A percentile compares a stretch with the other conserved stretches of the same genome.
These are phyloP conservation scores for Diplodia sapinea DNA, from an alignment of 2,329 filamentous ascomycete genomes.

Conservation along the genomic window DNA sequence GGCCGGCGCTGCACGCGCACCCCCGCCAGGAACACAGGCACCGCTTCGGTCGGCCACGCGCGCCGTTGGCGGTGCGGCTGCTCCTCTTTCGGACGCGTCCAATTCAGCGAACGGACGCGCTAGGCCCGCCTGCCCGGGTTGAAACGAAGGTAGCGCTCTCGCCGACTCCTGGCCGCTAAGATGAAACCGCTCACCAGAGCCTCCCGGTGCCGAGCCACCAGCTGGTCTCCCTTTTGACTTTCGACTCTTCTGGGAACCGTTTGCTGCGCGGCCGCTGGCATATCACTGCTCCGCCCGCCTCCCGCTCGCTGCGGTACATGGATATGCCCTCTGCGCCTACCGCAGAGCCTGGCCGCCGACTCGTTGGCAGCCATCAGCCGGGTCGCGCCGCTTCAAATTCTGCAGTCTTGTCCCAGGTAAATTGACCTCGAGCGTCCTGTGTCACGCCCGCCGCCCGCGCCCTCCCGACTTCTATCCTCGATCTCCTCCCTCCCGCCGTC, in stretches of 20 bases:
- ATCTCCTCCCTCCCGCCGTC: background rate
- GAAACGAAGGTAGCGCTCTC: slow-evolving; percentile 21
- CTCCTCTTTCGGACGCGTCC: slow-evolving; percentile 12
- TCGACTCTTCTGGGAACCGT: slow-evolving; percentile 11
- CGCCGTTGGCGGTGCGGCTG: slow-evolving; percentile 1
- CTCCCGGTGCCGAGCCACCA: slow-evolving; percentile 10
- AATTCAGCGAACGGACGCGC: background rate
- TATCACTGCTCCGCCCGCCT: slow-evolving; percentile 1
- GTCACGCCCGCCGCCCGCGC: slow-evolving; percentile 16
- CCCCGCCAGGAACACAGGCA: slow-evolving; percentile 2
- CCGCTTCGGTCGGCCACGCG: background rate
- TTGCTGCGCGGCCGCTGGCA: background rate
- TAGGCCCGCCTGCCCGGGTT: slow-evolving; percentile 14
- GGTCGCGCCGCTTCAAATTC: slow-evolving; percentile 28
- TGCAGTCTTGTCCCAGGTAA: slow-evolving; percentile 28
- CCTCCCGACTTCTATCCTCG: slow-evolving; percentile 16
- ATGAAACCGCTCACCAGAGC: slow-evolving; percentile 22
- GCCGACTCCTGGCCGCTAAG: slow-evolving; percentile 17
- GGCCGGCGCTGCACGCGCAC: background rate
- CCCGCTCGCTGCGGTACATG: slow-evolving; percentile 6
- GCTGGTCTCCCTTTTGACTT: slow-evolving; percentile 24
- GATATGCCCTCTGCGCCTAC: slow-evolving; percentile 18
- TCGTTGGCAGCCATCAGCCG: slow-evolving; percentile 21
- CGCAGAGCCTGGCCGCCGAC: slow-evolving; percentile 16
- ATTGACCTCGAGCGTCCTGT: slow-evolving; percentile 28